These are phyloP conservation scores for Plasmodium billcollinsi DNA, from an alignment of 169 alveolate genomes.

Conservation along the genomic window DNA sequence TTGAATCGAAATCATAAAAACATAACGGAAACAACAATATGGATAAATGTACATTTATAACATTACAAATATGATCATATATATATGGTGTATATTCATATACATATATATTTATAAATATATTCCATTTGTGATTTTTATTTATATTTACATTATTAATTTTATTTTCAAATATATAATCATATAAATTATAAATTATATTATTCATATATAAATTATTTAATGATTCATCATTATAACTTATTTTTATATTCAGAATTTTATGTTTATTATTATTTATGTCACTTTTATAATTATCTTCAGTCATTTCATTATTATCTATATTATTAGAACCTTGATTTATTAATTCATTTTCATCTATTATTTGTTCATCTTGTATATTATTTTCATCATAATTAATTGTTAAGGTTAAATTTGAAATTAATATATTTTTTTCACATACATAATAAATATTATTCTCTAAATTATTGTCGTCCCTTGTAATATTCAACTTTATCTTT, in stretches of 20 bases:
- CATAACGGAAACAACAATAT: constrained; percentile 70
- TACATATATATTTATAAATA: constrained; percentile 71
- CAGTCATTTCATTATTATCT: neutral
- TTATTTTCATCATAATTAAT: constrained; percentile 72
- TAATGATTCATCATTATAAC: constrained; percentile 55
- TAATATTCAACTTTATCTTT: constrained; percentile 56
- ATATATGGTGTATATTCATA: constrained; percentile 77
- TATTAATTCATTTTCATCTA: neutral
- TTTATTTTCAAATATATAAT: constrained; percentile 69
- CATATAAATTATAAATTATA: constrained; percentile 68
- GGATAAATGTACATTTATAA: constrained; percentile 72
- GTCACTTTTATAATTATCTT: neutral
- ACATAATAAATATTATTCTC: constrained; percentile 74
- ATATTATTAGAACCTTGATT: neutral
- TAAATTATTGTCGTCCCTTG: constrained; percentile 69
- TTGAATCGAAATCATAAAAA: constrained; percentile 68
- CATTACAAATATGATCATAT: constrained; percentile 75
- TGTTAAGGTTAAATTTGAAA: constrained; percentile 56
- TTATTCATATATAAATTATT: constrained; percentile 66
- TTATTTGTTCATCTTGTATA: constrained; percentile 38
- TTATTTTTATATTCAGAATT: constrained; percentile 53
- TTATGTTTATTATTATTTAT: constrained; percentile 16
- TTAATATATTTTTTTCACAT: constrained; percentile 70
- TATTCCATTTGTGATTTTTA: constrained; percentile 59
- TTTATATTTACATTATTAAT: constrained; percentile 33